phyloP scores from a whole-genome alignment of 805 yeast genomes.

The Starmerella bacillaris region DNA sequence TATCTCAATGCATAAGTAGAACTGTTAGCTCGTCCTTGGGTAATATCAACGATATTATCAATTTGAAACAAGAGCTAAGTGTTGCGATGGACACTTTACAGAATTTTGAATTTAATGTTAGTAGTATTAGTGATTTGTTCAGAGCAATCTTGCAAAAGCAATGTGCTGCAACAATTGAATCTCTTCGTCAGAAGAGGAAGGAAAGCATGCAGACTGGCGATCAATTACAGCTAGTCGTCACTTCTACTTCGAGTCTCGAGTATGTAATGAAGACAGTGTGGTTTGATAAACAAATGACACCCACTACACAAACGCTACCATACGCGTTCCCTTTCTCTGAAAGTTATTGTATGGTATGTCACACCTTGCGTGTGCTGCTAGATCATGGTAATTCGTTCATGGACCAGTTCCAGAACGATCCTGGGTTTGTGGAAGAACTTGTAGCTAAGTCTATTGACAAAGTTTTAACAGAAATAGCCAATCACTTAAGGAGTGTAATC shows the following conservation, averaged over 20 bases:
- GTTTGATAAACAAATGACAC: conserved; percentile 37
- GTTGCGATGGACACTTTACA: conserved; percentile 60
- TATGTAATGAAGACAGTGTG: conserved; percentile 49
- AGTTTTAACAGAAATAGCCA: conserved; percentile 48
- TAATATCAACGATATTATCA: conserved; percentile 20
- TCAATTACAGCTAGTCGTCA: conserved; percentile 52
- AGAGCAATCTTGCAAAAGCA: conserved; percentile 41
- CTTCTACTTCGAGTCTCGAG: conserved; percentile 40
- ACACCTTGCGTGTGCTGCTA: conserved; percentile 49
- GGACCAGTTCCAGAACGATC: conserved; percentile 42
- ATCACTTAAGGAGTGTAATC: conserved; percentile 41
- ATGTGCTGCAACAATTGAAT: conserved; percentile 36
- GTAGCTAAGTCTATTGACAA: conserved; percentile 46
- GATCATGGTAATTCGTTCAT: conserved; percentile 47
- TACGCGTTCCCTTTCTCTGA: conserved; percentile 72
- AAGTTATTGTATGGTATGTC: conserved; percentile 72
- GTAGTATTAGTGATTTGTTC: conserved; percentile 44
- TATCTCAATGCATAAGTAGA: conserved; percentile 25
- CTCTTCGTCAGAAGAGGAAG: conserved; percentile 44
- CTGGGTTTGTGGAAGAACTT: conserved; percentile 41
- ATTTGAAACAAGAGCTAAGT: conserved; percentile 46
- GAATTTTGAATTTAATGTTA: conserved; percentile 43
- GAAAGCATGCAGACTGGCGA: conserved; percentile 58
- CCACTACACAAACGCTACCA: conserved; percentile 29
- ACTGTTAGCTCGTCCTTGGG: conserved; percentile 16